Evolutionary conservation across 2,329 filamentous ascomycete genomes (phyloP), one percentile per base, ranked within the genome.

Genomic region (Hymenoscyphus fructigenus): DNA sequence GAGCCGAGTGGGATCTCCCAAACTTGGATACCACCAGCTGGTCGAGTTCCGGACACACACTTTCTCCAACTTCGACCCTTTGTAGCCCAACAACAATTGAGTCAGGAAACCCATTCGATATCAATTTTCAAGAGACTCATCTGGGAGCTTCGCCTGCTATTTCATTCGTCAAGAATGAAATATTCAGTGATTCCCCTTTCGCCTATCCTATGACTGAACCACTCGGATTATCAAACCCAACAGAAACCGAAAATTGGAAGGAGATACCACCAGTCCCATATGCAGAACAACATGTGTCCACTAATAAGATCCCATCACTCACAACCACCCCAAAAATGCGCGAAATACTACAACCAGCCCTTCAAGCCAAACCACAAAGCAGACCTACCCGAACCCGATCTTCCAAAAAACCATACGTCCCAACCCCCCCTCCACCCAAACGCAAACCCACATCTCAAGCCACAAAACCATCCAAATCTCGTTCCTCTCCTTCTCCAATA

Each of bases 331-430:
- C 44, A 6, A 50, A 50, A 12, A 20, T 17, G 9, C 14, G 17
- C 5, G 17, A 20, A 20, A 44, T 23, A 23, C n/a, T 12, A 23
- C 44, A 26, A 50, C 20, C 44, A 23, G 12, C n/a, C 44, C 44
- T 9, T 23, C 44, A 50, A 23, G 1, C 9, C 20, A 50, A 50
- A 47, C 41, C 41, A 50, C n/a, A 50, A 12, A 26, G n/a, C 20
- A 50, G 10, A 50, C n/a, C 44, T 9, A 50, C 20, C 20, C 44
- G 44, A 50, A 50, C 44, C 6, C n/a, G 44, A 23, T 50, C 44
- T 23, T 23, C 44, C 44, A 50, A 50, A 59, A 58, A 65, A 32
- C 44, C 44, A 36, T 44, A 56, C 53, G 9, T 12, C 26, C n/a
- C 29, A 26, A 34, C 59, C 28, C 41, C 58, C 29, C 34, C 47